These are phyloP conservation scores for Venturiaceae sp. DNA, from an alignment of 2,329 filamentous ascomycete genomes.

Conservation along the genomic window DNA sequence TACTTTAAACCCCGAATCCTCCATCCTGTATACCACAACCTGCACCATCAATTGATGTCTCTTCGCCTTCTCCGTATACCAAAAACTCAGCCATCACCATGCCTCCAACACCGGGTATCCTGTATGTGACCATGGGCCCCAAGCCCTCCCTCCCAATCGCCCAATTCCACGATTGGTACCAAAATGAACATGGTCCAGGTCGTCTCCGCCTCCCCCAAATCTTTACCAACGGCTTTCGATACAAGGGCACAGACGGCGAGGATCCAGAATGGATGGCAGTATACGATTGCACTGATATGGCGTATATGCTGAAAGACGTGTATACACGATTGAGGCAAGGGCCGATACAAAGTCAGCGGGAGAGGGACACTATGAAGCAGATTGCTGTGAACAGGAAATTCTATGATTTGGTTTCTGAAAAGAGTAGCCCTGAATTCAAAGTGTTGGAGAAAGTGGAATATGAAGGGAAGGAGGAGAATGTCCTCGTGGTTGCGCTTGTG, in stretches of 20 bases:
- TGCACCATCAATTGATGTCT: not conserved
- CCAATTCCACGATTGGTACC: conserved; percentile 88
- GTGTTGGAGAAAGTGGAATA: conserved; percentile 52
- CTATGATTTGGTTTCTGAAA: conserved; percentile 54
- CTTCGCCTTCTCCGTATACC: not conserved
- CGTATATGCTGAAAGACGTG: conserved; percentile 56
- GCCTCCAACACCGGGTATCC: conserved; percentile 51
- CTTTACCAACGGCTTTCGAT: conserved; percentile 63
- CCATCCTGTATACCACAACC: not conserved
- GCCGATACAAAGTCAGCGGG: conserved; percentile 46
- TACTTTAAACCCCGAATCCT: not conserved
- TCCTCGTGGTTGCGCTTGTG: conserved; percentile 54
- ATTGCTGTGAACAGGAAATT: conserved; percentile 62
- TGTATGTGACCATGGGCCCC: conserved; percentile 83
- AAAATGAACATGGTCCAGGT: conserved; percentile 81
- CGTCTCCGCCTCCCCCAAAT: conserved; percentile 68
- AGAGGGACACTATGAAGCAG: conserved; percentile 52
- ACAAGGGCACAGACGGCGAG: conserved; percentile 52
- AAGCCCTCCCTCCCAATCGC: conserved; percentile 51
- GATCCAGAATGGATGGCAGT: conserved; percentile 64
- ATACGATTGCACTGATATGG: conserved; percentile 73
- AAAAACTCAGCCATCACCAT: conserved; percentile 17
- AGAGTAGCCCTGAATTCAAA: conserved; percentile 39
- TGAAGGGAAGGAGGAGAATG: conserved; percentile 47
- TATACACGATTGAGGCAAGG: conserved; percentile 58